Evolutionary conservation across 805 yeast species (phyloP), one percentile per base, ranked within the genome.

Genomic region (Yamadazyma laniorum): DNA sequence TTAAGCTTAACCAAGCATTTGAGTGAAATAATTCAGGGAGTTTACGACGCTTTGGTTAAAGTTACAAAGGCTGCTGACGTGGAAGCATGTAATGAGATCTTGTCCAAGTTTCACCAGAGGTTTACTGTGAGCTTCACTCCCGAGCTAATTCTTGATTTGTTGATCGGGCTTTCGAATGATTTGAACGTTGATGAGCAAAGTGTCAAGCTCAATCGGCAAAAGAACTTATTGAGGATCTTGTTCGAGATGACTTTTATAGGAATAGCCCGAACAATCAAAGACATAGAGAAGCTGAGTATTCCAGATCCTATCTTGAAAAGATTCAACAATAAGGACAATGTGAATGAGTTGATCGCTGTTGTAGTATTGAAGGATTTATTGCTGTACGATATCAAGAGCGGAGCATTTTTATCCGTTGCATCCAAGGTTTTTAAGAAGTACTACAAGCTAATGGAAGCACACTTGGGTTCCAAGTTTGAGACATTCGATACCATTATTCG

Each of bases 31-130:
- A 64, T 78, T 3, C 61, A 77, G 2, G 78, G 88, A 0, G 57
- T 81, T 0, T 65, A 73, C 34, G 95, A 88, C 43, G 83, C 85
- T 0, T 52, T 86, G 6, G 38, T 67, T 11, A 76, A 69, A 45
- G 70, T 77, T 5, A 61, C 67, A 6, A 77, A 78, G 39, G 58
- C 61, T 6, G 79, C 72, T 6, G 95, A 87, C 53, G 56, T 85
- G 1, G 44, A 50, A 12, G 80, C 91, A 0, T 79, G 82, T 2
- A 71, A 81, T 18, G 89, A 82, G 48, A 72, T 88, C 1, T 69
- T 82, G 0, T 76, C 87, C 27, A 81, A 80, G 0, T 60, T 89
- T 14, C 95, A 88, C 60, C 95, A 85, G 58, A 66, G 96, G 39
- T 88, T 89, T 53, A 52, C 65, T 2, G 36, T 45, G 0, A 47